phyloP scores from a whole-genome alignment of 208 protist species.

The Crithidia sp. region DNA sequence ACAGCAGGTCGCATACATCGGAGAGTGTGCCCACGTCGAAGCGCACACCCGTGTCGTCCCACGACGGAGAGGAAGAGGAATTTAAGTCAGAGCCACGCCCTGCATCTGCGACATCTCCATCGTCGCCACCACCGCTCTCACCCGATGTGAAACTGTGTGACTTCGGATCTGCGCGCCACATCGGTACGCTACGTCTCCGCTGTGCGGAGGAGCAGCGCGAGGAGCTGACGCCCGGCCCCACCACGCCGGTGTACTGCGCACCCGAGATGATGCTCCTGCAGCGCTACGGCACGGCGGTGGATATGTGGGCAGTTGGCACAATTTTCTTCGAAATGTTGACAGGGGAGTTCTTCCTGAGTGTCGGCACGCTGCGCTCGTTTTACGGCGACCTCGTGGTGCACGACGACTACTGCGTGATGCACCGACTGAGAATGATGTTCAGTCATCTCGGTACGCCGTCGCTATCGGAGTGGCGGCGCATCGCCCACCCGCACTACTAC shows the following conservation, averaged over 20 bases:
- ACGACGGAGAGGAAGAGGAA: no score
- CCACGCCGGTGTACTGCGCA: constrained; percentile 97
- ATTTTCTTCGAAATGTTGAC: constrained; percentile 91
- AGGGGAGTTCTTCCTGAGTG: constrained; percentile 94
- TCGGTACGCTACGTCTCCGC: constrained; percentile 91
- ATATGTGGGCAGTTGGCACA: constrained; percentile 92
- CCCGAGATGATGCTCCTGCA: constrained; percentile 89
- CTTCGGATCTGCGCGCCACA: constrained; percentile 81
- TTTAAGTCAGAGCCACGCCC: no score
- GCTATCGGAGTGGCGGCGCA: constrained; percentile 94
- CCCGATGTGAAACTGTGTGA: constrained; percentile 80
- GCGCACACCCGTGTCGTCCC: no score
- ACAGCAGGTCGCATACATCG: neutral
- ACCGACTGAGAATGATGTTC: constrained; percentile 97
- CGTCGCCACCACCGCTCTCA: constrained; percentile 5
- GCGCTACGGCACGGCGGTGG: constrained; percentile 72
- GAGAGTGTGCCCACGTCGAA: neutral
- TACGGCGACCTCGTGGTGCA: constrained; percentile 75
- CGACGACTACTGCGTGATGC: constrained; percentile 69
- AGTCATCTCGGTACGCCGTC: constrained; percentile 93
- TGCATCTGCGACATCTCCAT: no score
- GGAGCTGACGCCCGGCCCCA: constrained; percentile 39
- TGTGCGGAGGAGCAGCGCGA: constrained; percentile 93
- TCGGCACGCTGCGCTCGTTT: constrained; percentile 80
- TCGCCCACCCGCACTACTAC: constrained; percentile 95